Conservation (phyloP, 257 asterid genomes). For the Capsicum pubescens region DNA sequence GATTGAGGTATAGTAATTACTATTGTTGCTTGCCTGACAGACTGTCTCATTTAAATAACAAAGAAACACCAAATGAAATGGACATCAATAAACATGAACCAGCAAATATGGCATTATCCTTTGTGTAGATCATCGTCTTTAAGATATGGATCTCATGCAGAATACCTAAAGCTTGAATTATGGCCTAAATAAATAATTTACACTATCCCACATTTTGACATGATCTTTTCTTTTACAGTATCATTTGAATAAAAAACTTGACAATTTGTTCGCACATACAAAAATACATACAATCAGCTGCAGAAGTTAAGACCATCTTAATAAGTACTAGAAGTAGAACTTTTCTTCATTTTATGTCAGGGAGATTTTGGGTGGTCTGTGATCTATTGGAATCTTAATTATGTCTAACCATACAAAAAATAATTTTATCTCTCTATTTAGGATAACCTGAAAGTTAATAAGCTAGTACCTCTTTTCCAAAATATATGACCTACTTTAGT, state of each 20-base stretch:
- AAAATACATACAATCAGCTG: not conserved
- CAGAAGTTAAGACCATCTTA: not conserved
- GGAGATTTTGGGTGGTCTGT: not conserved
- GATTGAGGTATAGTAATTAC: not conserved
- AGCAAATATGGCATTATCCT: not conserved
- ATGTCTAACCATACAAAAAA: not conserved
- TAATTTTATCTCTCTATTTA: not conserved
- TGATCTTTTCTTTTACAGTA: not conserved
- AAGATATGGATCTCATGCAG: slow-evolving; percentile 9
- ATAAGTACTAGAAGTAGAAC: not conserved
- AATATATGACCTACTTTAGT: not conserved
- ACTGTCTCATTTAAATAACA: not conserved
- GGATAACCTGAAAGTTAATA: not conserved
- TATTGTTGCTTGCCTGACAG: not conserved
- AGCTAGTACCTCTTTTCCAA: not conserved
- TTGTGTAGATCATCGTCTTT: not conserved
- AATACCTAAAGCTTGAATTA: not conserved
- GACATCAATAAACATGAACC: not conserved
- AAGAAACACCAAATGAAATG: not conserved
- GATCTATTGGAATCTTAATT: not conserved
- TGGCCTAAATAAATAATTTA: not conserved
- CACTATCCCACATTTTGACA: not conserved
- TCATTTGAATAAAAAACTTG: not conserved
- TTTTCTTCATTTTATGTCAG: not conserved
- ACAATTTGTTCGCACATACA: not conserved